These are phyloP conservation scores for Ambrosiella cleistominuta DNA, from an alignment of 2,329 filamentous ascomycete species.

Conservation along the genomic window DNA sequence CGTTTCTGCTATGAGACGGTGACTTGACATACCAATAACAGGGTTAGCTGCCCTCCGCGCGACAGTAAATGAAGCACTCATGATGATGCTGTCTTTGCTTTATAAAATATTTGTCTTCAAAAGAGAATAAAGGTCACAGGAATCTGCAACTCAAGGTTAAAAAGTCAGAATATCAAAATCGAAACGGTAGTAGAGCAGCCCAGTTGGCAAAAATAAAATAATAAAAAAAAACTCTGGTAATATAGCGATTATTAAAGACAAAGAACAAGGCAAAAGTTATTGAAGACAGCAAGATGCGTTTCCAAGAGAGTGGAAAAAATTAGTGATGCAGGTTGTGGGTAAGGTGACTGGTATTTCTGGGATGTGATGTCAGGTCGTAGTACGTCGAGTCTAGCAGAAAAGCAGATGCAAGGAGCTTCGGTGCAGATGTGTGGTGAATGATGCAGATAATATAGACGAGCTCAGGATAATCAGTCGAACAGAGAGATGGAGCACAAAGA, in stretches of 20 bases:
- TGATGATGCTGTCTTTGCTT: conserved; percentile 4
- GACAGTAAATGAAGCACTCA: conserved; percentile 11
- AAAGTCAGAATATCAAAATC: neutral
- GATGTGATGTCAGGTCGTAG: neutral
- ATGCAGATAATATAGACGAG: conserved; percentile 1
- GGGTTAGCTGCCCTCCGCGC: conserved; percentile 10
- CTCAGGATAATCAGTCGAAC: neutral
- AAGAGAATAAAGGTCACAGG: neutral
- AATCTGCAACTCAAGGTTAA: neutral
- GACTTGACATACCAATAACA: conserved; percentile 8
- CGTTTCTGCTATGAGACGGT: neutral
- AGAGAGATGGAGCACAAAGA: neutral
- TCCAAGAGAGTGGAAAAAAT: neutral
- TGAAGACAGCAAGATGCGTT: neutral
- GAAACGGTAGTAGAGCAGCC: neutral
- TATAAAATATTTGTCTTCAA: neutral
- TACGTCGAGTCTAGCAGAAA: neutral
- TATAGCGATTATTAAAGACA: neutral
- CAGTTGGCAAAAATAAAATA: no score
- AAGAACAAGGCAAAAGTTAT: neutral
- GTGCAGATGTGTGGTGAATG: neutral
- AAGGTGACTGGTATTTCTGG: neutral
- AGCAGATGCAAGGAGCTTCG: neutral
- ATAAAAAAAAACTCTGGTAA: neutral
- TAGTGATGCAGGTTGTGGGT: neutral